Evolutionary conservation across 1,139 yeast genomes (phyloP), one percentile per base, ranked within the genome.

Genomic region (Kodamaea sp.): DNA sequence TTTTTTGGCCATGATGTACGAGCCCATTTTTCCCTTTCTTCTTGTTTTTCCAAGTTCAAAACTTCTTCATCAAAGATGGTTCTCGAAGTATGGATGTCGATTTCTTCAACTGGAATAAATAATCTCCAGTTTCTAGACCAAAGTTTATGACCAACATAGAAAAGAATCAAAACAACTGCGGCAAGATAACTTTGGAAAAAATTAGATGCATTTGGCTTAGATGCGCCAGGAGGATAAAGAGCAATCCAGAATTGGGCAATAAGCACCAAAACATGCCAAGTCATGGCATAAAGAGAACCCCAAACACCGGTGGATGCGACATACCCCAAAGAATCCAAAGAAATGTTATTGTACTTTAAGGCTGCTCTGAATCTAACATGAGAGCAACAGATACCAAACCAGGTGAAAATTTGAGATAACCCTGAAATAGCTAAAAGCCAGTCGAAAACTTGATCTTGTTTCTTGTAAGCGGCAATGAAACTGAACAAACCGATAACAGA

Each of bases 371-470:
- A 70, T 47, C 75, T 57, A 37, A 69, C 56, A 44, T 68, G 74
- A 37, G 72, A 66, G 32, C 64, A 42, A 46, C 73, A 67, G 45
- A 70, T 67, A 35, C 66, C 62, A 24, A 63, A 57, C 75, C 75
- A 70, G 31, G 70, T 67, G 46, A 70, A 64, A 29, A 70, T 62
- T 43, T 66, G 69, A 7, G 73, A 65, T 40, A 70, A 54, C 12
- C 73, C 75, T 38, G 72, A 67, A 42, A 70, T 64, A 24, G 73
- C 64, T 53, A 70, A 62, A 40, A 70, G 60, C 73, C 74, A 70
- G 44, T 60, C 60, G 57, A 70, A 70, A 8, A 70, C 74, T 15
- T 64, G 57, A 40, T 65, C 70, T 50, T 68, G 69, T 38, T 66
- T 56, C 36, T 62, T 51, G 55, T 55, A 69, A 11, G 73, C 67